Base-by-base conservation (phyloP, 139 green algal species). In the Chlamydomonas eustigma region DNA sequence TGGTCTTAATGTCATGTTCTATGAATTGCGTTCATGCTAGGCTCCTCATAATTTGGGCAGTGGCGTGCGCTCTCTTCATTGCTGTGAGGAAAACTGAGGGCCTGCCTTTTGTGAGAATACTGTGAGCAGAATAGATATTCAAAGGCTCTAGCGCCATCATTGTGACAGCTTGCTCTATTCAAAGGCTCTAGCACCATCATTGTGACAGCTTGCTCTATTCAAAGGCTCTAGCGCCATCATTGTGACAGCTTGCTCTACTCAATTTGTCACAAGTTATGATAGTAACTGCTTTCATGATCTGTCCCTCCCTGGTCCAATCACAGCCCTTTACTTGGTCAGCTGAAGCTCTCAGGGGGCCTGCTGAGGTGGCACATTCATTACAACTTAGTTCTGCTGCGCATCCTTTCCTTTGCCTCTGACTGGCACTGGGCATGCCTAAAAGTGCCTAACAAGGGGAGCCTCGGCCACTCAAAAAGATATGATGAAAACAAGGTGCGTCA, bases 361-460 rank as follows among this genome's bases (percentile, higher is more conserved):
- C 75, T 96, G 64, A 85, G 92, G 0, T 98, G 93, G 93, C 89
- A 98, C 66, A 95, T 96, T 64, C 84, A 87, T 77, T 97, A 92
- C 87, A 97, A 97, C 77, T 69, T 98, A 24, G 68, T 93, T 0
- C 18, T 93, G 31, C 86, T 98, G 37, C 85, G 94, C 44, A 87
- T 94, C 77, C 73, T 98, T 12, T 97, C 90, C 50, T 97, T 89
- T 64, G 84, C 79, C 0, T 73, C 94, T 32, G 94, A 98, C 78
- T 77, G 86, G 22, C 84, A 94, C 75, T 97, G 91, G 93, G 74
- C 82, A 34, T 66, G 66, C 66, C 44, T 3, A 36, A 39, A n/a
- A n/a, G n/a, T n/a, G n/a, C n/a, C n/a, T n/a, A 74, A 34, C 12
- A 75, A 22, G 37, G 38, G 24, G 50, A 63, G 50, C 50, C 22